Evolutionary conservation across 352 stramenopile genomes (phyloP), one percentile per base, ranked within the genome.

Genomic region (Phytophthora meadii): DNA sequence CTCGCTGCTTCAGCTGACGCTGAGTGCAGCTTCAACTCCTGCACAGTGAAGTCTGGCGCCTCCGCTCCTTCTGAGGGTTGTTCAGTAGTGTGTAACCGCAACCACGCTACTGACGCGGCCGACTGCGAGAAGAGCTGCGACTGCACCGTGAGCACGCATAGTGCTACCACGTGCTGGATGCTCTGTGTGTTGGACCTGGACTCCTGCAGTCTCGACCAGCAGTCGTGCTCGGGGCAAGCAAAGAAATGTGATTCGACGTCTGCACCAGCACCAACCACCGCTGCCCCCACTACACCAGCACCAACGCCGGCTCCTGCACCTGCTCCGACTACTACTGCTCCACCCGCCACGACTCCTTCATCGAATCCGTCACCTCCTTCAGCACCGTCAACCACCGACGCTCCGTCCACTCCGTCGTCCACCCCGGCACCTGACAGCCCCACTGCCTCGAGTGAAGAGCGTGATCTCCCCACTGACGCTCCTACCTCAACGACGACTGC

Each of bases 131-230:
- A 61, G 9, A 72, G 46, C 22, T 84, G 79, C 41, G 41, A 58
- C 14, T 84, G 76, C 50, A 48, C 49, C 3, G 46, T 44, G 1
- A 76, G 69, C 47, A 28, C 63, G 0, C 54, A 76, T 47, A 65
- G 64, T 11, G 74, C 56, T 15, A 76, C 68, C 0, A 73, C 51
- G 12, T 88, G 79, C 54, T 88, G 79, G 79, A 82, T 88, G 74
- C 58, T 88, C 12, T 88, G 79, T n/a, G 79, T 88, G 6, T 39
- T 70, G 44, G 65, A 82, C 25, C 24, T 86, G 36, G 61, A 82
- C 46, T 64, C 51, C 22, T 84, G 78, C 46, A 46, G 37, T 17
- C 48, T 61, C 3, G 34, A 45, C 17, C 27, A 52, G 12, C 77
- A 87, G 61, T 64, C 62, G 17, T 87, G 77, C 61, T 79, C 74